Evolutionary conservation across 805 yeast genomes (phyloP), one percentile per base, ranked within the genome.

Genomic region (Kuraishia piskuri): DNA sequence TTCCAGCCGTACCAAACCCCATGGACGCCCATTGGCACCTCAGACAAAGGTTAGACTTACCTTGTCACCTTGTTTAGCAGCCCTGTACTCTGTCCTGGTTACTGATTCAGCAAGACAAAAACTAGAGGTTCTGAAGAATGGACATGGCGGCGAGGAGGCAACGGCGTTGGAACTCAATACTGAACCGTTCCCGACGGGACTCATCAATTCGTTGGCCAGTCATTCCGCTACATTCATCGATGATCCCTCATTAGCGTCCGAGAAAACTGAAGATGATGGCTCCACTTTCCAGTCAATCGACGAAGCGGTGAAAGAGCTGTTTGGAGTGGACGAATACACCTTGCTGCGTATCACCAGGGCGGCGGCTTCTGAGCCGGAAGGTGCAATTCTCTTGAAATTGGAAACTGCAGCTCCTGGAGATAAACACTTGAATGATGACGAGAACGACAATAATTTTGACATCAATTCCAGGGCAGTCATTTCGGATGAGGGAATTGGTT

Each of bases 361-460:
- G 0, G 79, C 83, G 1, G 77, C 83, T 1, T 68, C 71, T 25
- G 82, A 77, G 55, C 65, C 63, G 46, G 80, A 79, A 12, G 83
- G 83, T 2, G 73, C 82, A 3, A 69, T 73, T n/a, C 67, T 79
- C 2, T 64, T 80, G 48, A 80, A 80, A 58, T 65, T 80, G 50
- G 85, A 80, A 60, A 76, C 83, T 1, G 79, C 82, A 0, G 71
- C 68, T 57, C 82, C 83, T 0, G 84, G 84, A 3, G 80, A 78
- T 55, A 57, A 62, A 9, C 72, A 70, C 56, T 61, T 80, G 50
- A 72, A 78, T 53, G 84, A 80, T 60, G 84, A 79, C 56, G 75
- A 71, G 40, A 62, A 59, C 49, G 67, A 64, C 53, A 57, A 51
- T n/a, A 37, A 46, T n/a, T 46, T 59, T 26, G 58, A 53, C 25